Percentiles rank a stretch among this genome's conserved stretches.
Conservation (phyloP, 2,329 filamentous ascomycete species). For the Fusarium luffae region DNA sequence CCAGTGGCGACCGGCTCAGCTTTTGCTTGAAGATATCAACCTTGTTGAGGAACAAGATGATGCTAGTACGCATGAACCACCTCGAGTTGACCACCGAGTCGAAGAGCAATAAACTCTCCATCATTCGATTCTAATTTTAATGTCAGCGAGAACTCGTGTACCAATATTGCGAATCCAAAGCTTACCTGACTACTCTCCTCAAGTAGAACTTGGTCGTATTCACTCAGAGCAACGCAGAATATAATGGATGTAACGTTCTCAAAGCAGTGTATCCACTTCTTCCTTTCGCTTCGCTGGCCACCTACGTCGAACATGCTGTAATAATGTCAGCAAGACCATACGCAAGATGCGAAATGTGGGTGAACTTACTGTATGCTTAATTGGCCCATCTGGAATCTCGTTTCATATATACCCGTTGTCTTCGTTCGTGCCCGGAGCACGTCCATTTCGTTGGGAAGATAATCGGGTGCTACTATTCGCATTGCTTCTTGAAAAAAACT, state of each 20-base stretch:
- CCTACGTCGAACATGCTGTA: conserved; percentile 98
- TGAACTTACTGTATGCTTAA: conserved; percentile 92
- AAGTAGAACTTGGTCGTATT: conserved; percentile 96
- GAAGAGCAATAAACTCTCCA: conserved; percentile 96
- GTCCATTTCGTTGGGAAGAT: conserved; percentile 93
- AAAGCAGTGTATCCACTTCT: conserved; percentile 99
- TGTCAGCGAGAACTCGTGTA: conserved; percentile 9
- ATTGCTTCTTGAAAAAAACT: conserved; percentile 97
- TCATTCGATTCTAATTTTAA: conserved; percentile 92
- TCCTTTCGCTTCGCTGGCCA: conserved; percentile 94
- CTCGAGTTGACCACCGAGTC: conserved; percentile 98
- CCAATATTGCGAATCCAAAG: conserved; percentile 1
- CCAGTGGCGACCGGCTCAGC: conserved; percentile 85
- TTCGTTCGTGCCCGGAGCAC: conserved; percentile 96
- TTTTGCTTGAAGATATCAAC: conserved; percentile 98
- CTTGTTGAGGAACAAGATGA: conserved; percentile 98
- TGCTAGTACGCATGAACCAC: conserved; percentile 99
- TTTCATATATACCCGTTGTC: conserved; percentile 99
- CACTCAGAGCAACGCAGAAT: conserved; percentile 96
- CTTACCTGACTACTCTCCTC: conserved; percentile 93
- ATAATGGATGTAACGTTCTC: conserved; percentile 99
- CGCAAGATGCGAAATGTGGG: neutral
- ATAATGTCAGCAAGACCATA: conserved; percentile 35
- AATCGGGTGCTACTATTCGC: conserved; percentile 85
- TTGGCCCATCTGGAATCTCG: conserved; percentile 97